Evolutionary conservation across 2,329 filamentous ascomycete genomes (phyloP).

Genomic region (Neoascochyta sp.): DNA sequence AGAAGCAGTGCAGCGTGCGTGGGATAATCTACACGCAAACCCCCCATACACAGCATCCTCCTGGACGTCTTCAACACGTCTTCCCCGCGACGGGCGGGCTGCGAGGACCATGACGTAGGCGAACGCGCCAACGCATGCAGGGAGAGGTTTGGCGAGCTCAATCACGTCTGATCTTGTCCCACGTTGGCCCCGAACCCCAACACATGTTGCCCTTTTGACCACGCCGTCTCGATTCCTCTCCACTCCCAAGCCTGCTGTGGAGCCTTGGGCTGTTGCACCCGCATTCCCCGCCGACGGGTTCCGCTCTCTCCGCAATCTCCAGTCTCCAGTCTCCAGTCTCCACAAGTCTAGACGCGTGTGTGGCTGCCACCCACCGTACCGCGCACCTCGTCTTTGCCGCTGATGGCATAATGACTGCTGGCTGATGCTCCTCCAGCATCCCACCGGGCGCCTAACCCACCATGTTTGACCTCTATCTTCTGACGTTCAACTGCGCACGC

Average conservation of each 20-base stretch:
- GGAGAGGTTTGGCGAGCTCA: constrained; percentile 22
- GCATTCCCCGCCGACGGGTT: no score
- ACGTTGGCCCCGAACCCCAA: constrained; percentile 8
- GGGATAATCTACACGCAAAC: no score
- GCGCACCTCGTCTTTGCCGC: no score
- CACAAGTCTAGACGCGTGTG: no score
- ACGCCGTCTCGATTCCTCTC: constrained; percentile 15
- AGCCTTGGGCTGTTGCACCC: constrained; percentile 1
- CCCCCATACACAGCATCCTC: no score
- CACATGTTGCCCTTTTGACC: constrained; percentile 18
- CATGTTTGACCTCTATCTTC: constrained; percentile 65
- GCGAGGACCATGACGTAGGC: constrained; percentile 24
- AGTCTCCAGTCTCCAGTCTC: no score
- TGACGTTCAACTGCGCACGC: constrained; percentile 89
- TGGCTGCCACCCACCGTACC: no score
- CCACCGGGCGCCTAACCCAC: constrained; percentile 2
- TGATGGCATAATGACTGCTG: no score
- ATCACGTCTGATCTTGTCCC: constrained; percentile 8
- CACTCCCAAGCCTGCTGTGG: constrained; percentile 18
- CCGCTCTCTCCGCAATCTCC: no score
- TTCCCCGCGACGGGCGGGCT: no score
- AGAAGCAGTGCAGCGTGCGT: no score
- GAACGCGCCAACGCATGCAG: constrained; percentile 13
- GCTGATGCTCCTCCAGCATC: constrained; percentile 13
- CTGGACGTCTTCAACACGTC: no score